Conservation (phyloP, 2,329 filamentous ascomycete genomes). For the Aureobasidium musti region DNA sequence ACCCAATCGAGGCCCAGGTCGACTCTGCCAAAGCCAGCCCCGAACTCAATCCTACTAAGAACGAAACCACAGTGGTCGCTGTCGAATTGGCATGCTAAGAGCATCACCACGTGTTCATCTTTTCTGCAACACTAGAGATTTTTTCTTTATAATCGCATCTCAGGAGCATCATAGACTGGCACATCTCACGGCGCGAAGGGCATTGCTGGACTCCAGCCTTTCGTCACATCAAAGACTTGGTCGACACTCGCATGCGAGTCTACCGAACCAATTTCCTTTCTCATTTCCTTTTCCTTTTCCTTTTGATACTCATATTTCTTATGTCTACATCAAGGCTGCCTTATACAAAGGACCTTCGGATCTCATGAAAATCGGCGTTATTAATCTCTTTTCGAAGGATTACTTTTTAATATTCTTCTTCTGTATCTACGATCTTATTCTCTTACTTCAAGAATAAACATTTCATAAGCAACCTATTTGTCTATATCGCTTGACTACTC, state of each 20-base stretch:
- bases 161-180: slow-evolving; percentile 21
- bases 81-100: slow-evolving; percentile 16
- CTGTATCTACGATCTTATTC: slow-evolving; percentile 6
- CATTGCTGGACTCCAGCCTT: slow-evolving; percentile 22
- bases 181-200: slow-evolving; percentile 11
- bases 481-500: neutral
- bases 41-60: slow-evolving; percentile 8
- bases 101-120: neutral
- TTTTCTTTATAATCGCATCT: neutral
- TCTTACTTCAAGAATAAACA: neutral
- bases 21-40: slow-evolving; percentile 28
- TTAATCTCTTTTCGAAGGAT: neutral
- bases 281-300: neutral
- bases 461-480: neutral
- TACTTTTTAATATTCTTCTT: neutral
- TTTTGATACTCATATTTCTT: slow-evolving; percentile 2
- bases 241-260: slow-evolving; percentile 21
- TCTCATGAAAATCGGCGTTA: slow-evolving; percentile 10
- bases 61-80: neutral
- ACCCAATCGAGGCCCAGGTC: neutral
- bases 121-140: neutral
- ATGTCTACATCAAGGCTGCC: neutral
- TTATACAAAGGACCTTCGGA: neutral
- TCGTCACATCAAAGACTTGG: neutral
- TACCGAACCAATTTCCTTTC: neutral